Evolutionary conservation across 805 yeast species (phyloP), one percentile per base, ranked within the genome.

Genomic region (Zygoascus bituminiphila): DNA sequence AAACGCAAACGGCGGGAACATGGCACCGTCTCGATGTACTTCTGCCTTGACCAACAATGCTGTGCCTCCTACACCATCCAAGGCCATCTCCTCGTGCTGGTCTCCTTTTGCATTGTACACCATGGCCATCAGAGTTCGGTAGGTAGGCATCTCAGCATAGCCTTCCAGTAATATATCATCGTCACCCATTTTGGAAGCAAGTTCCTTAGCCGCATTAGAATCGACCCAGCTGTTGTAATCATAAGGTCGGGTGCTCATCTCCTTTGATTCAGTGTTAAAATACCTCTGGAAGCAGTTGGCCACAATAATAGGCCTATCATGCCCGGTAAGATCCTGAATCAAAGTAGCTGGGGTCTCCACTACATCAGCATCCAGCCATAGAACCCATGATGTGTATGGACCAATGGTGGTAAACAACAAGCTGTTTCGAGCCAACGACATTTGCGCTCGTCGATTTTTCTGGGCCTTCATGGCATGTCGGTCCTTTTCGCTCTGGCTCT

Each of bases 1-100:
- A 73, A 93, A 93, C 51, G 98, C 93, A 78, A 93, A 93, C 44
- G 94, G 86, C 15, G 99, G 98, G 78, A 93, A 93, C 97, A 93
- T 91, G 48, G 98, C 98, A 45, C 99, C 99, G 66, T 93, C 98
- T 64, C 98, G 77, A 68, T 93, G 99, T 47, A 93, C 99, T 57
- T 89, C 97, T 9, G 97, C 95, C 63, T 91, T 88, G 25, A 93
- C 99, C 68, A 93, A 65, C 26, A 95, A 81, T 39, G 97, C 95
- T 20, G 97, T 95, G 54, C 97, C 98, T 47, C 98, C 98, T 50
- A 93, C 98, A 64, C 99, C 98, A 65, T 93, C 98, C 51, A 93
- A 74, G 42, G 77, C 78, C 62, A 82, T 91, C 2, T 81, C 75
- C 55, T 75, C 72, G 10, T 33, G 51, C 49, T 79, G 79, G 29